Evolutionary conservation across 2,329 filamentous ascomycete genomes (phyloP).

Genomic region (Kalmusia sp.): DNA sequence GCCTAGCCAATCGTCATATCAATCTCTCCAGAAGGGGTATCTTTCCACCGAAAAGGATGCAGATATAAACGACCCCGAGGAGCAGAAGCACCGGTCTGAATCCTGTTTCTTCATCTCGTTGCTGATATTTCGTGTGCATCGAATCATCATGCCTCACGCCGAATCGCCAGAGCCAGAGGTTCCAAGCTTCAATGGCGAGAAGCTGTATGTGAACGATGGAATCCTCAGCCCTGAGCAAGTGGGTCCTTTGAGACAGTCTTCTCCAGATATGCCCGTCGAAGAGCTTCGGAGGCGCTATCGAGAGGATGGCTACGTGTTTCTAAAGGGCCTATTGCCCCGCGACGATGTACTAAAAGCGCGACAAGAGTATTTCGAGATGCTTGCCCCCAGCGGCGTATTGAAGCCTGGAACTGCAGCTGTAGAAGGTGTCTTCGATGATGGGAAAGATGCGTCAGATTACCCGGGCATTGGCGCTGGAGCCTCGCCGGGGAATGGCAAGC

Average conservation of each 20-base stretch:
- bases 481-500: constrained; percentile 53
- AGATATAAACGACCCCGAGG: not conserved
- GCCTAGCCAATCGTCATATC: constrained; percentile 10
- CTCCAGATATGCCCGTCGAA: constrained; percentile 53
- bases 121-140: not conserved
- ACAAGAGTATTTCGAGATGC: constrained; percentile 60
- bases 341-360: constrained; percentile 61
- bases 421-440: constrained; percentile 61
- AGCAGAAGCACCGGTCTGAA: not conserved
- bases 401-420: constrained; percentile 60
- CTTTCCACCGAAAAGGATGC: not conserved
- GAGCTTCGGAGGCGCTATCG: constrained; percentile 57
- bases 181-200: constrained; percentile 33
- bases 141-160: constrained; percentile 42
- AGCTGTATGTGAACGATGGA: constrained; percentile 55
- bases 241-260: constrained; percentile 51
- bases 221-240: constrained; percentile 55
- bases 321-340: constrained; percentile 62
- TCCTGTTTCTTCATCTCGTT: not conserved
- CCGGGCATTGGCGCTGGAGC: constrained; percentile 63
- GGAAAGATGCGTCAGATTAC: constrained; percentile 52
- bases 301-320: constrained; percentile 62
- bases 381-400: constrained; percentile 64
- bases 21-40: not conserved
- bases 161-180: constrained; percentile 27